Evolutionary conservation across 305 asterid species (phyloP).

Genomic region (Plantago lanceolata): DNA sequence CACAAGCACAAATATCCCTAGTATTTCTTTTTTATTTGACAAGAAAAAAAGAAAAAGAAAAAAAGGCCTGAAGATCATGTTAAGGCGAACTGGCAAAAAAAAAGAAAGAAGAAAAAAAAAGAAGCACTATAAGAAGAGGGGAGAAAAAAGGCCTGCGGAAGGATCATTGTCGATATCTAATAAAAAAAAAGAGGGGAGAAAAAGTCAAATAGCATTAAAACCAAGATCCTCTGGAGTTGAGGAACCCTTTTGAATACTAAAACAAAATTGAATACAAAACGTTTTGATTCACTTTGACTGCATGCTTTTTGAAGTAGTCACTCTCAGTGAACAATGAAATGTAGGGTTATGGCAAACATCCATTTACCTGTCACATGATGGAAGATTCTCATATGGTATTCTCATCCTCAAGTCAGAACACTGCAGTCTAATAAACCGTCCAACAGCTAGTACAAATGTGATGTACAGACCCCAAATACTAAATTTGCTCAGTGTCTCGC

Average conservation of each 20-base stretch:
- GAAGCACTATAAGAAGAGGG: too few relatives aligned
- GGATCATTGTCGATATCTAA: too few relatives aligned
- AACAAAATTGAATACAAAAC: neutral
- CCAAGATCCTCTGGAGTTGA: neutral
- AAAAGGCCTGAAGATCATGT: too few relatives aligned
- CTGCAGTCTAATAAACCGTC: constrained; percentile 88
- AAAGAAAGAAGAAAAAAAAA: too few relatives aligned
- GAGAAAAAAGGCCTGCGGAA: too few relatives aligned
- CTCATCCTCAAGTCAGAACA: constrained; percentile 95
- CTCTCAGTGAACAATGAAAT: neutral
- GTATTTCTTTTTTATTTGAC: too few relatives aligned
- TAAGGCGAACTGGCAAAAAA: too few relatives aligned
- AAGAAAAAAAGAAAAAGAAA: too few relatives aligned
- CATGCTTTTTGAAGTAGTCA: neutral
- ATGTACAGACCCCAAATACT: constrained; percentile 98
- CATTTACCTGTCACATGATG: constrained; percentile 84
- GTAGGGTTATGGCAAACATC: neutral
- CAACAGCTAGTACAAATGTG: constrained; percentile 93
- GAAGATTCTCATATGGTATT: constrained; percentile 93
- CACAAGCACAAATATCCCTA: neutral
- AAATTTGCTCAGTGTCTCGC: constrained; percentile 97
- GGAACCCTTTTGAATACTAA: neutral
- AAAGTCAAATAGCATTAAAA: too few relatives aligned
- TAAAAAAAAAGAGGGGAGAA: too few relatives aligned
- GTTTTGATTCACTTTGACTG: neutral